Evolutionary conservation across 257 asterid species (phyloP).

Genomic region (Nicotiana attenuata): DNA sequence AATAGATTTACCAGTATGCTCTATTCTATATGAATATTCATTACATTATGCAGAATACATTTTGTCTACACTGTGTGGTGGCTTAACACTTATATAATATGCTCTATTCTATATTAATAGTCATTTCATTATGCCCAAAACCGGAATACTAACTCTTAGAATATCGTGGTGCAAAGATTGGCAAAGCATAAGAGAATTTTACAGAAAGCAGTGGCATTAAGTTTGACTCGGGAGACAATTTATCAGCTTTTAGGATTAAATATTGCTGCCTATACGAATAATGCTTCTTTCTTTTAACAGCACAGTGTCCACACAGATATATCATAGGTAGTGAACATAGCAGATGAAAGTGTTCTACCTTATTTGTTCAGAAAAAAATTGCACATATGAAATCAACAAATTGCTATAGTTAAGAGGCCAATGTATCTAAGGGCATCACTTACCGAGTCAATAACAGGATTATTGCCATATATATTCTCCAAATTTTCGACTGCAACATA

Average conservation of each 20-base stretch:
- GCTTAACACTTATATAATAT: neutral
- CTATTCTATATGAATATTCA: neutral
- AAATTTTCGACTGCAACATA: constrained; percentile 97
- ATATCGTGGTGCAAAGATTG: neutral
- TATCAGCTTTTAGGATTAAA: neutral
- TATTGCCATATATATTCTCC: constrained; percentile 74
- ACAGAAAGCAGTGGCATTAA: neutral
- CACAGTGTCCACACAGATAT: neutral
- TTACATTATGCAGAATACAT: neutral
- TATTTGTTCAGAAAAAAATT: neutral
- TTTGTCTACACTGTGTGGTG: neutral
- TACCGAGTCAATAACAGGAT: constrained; percentile 65
- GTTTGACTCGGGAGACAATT: too few relatives aligned
- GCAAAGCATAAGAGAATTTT: neutral
- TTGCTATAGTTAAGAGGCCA: neutral
- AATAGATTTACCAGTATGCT: neutral
- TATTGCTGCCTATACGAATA: neutral
- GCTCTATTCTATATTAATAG: neutral
- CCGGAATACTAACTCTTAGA: neutral
- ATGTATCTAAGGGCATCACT: constrained; percentile 4
- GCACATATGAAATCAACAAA: neutral
- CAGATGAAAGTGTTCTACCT: neutral
- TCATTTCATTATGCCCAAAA: neutral
- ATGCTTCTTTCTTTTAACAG: neutral
- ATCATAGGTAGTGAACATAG: neutral